Evolutionary conservation across 2,329 filamentous ascomycete genomes (phyloP).

Genomic region (Ophiocordyceps sinensis): DNA sequence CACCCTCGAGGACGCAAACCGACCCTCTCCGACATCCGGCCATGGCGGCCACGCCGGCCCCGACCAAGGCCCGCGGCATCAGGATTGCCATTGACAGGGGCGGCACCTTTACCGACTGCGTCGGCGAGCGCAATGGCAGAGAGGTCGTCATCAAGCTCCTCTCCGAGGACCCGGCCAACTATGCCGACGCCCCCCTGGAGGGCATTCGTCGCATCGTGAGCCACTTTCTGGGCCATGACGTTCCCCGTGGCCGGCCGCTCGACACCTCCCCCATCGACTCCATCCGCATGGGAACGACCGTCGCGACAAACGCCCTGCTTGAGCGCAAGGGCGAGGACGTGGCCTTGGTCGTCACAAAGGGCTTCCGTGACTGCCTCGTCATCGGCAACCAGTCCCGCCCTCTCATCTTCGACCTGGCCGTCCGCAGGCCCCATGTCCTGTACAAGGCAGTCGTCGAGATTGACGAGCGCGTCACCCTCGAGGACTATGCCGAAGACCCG

Average conservation of each 20-base stretch:
- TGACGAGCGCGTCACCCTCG: slow-evolving; percentile 60
- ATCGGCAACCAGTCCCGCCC: slow-evolving; percentile 64
- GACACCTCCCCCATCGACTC: slow-evolving; percentile 34
- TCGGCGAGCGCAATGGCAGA: slow-evolving; percentile 48
- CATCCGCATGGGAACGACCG: slow-evolving; percentile 70
- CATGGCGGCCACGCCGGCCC: slow-evolving; percentile 36
- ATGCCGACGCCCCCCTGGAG: slow-evolving; percentile 59
- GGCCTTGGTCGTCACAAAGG: slow-evolving; percentile 56
- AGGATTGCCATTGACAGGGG: slow-evolving; percentile 21
- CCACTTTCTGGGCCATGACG: slow-evolving; percentile 14
- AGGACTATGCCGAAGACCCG: slow-evolving; percentile 61
- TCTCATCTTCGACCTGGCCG: slow-evolving; percentile 59
- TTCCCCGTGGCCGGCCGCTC: slow-evolving; percentile 18
- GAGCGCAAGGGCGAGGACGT: slow-evolving; percentile 61
- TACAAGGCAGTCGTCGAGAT: slow-evolving; percentile 59
- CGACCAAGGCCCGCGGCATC: slow-evolving; percentile 63
- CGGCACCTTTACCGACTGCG: slow-evolving; percentile 55
- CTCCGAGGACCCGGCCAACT: slow-evolving; percentile 58
- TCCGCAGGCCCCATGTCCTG: slow-evolving; percentile 51
- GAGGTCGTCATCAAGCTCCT: slow-evolving; percentile 59
- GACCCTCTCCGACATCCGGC: neutral
- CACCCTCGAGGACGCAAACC: too few relatives aligned
- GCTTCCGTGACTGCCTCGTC: slow-evolving; percentile 56
- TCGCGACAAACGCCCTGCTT: slow-evolving; percentile 63
- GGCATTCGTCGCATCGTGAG: slow-evolving; percentile 42